These are phyloP conservation scores for Monilinia fructigena DNA, from an alignment of 2,329 filamentous ascomycete species.

Conservation along the genomic window DNA sequence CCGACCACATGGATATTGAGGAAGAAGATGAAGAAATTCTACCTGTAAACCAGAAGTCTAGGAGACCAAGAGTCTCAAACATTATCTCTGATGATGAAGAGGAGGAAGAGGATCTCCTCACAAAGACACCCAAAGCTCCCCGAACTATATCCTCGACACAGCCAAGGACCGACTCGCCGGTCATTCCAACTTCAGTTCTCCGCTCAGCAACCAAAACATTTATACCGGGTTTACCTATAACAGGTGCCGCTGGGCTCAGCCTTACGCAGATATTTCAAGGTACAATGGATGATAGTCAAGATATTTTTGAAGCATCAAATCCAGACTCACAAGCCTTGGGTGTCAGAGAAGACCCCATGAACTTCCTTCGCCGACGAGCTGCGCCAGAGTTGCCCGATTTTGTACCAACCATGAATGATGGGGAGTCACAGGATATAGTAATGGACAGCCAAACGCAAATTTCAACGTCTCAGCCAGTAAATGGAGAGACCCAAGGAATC, in stretches of 20 bases:
- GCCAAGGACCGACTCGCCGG: conserved; percentile 47
- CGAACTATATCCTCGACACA: conserved; percentile 37
- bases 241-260: conserved; percentile 63
- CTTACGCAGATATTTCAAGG: conserved; percentile 89
- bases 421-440: conserved; percentile 47
- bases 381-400: conserved; percentile 47
- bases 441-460: conserved; percentile 49
- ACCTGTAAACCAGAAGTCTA: conserved; percentile 25
- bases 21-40: conserved; percentile 37
- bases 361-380: conserved; percentile 49
- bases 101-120: conserved; percentile 42
- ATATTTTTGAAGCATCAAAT: conserved; percentile 35
- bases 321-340: conserved; percentile 33
- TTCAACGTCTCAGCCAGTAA: conserved; percentile 44
- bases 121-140: conserved; percentile 29
- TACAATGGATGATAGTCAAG: conserved; percentile 69
- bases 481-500: conserved; percentile 43
- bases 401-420: conserved; percentile 47
- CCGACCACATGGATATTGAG: conserved; percentile 33
- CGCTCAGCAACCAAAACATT: conserved; percentile 67
- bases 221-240: conserved; percentile 65
- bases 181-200: conserved; percentile 60
- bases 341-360: conserved; percentile 46
- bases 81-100: conserved; percentile 46
- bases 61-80: conserved; percentile 34